Base-by-base conservation (phyloP, 768 basidiomycete species). In the Tulasnella sp. region DNA sequence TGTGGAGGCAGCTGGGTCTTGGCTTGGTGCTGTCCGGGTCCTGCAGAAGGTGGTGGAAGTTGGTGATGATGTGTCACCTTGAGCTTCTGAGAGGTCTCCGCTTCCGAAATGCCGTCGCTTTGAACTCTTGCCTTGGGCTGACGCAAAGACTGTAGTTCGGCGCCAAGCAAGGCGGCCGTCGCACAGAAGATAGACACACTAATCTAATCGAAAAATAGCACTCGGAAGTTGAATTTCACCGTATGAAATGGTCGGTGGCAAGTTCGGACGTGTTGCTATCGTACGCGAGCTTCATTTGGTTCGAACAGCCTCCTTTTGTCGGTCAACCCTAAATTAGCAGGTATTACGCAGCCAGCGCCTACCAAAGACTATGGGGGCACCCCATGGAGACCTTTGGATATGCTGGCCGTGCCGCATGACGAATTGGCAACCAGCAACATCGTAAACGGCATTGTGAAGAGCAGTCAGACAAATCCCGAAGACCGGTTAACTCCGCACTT, bases 11-110 rank as follows among this genome's bases (percentile, higher is more conserved):
- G 54, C 24, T 54, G 54, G 7, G 54, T 54, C 22, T 54, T 54
- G n/a, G n/a, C 24, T 24, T 12, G 24, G 24, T 16, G 50, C 22
- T n/a, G 54, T 54, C 4, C 24, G 54, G 24, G 11, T n/a, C n/a
- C 24, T 54, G 54, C 24, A 54, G 54, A n/a, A 54, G n/a, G 64
- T 69, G 64, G 64, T 37, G 64, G 64, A 31, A 28, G 64, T 69
- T 37, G 18, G 64, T 69, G 64, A 60, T 60, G 58, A 69, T 69
- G 64, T 69, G 64, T 69, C 64, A 18, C 28, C 34, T 69, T 12
- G 28, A 69, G 16, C 64, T 69, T 69, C 64, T 69, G 34, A 69
- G 37, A 69, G 64, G 64, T 69, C 64, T 69, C 64, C 64, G 64
- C 64, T 12, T 69, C 64, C 64, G 64, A 37, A 69, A 69, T 69